Percentiles rank a stretch among this genome's conserved stretches.
phyloP scores from a whole-genome alignment of 75 land plant genomes.

The Ceratopteris richardii region DNA sequence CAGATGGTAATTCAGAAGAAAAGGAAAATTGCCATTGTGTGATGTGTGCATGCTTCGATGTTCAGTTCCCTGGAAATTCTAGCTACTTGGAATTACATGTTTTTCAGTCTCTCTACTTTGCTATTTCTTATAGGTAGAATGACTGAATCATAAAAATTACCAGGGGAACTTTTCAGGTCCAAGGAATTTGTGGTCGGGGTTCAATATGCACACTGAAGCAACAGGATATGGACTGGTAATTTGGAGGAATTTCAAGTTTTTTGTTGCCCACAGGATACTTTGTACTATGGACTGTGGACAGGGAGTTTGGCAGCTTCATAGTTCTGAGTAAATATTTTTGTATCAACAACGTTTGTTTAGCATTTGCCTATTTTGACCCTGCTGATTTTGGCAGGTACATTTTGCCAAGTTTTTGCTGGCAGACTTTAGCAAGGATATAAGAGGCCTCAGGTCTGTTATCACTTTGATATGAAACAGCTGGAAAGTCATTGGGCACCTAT shows the following conservation, averaged over 20 bases:
- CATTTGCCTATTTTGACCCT: background rate
- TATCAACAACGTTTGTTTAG: too few species aligned
- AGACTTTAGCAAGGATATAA: slow-evolving; percentile 86
- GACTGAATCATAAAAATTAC: slow-evolving; percentile 5
- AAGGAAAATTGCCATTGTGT: too few species aligned
- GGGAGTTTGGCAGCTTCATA: too few species aligned
- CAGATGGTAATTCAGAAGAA: too few species aligned
- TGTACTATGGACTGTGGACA: background rate
- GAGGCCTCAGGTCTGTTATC: slow-evolving; percentile 73
- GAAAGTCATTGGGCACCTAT: background rate
- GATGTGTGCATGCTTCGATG: too few species aligned
- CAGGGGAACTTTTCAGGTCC: slow-evolving; percentile 88
- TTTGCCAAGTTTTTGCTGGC: slow-evolving; percentile 87
- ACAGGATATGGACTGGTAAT: slow-evolving; percentile 99
- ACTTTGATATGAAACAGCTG: slow-evolving; percentile 12
- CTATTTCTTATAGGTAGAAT: background rate
- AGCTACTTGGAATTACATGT: too few species aligned
- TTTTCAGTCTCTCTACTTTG: too few species aligned
- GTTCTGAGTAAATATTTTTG: too few species aligned
- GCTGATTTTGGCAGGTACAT: slow-evolving; percentile 55
- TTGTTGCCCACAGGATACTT: background rate
- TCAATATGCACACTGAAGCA: slow-evolving; percentile 90
- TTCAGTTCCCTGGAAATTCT: too few species aligned
- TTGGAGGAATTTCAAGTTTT: slow-evolving; percentile 4
- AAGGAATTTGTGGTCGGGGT: slow-evolving; percentile 74